A percentile compares a stretch with the other conserved stretches of the same genome.
phyloP scores from a whole-genome alignment of 345 rosid genomes.

The Passiflora organensis region DNA sequence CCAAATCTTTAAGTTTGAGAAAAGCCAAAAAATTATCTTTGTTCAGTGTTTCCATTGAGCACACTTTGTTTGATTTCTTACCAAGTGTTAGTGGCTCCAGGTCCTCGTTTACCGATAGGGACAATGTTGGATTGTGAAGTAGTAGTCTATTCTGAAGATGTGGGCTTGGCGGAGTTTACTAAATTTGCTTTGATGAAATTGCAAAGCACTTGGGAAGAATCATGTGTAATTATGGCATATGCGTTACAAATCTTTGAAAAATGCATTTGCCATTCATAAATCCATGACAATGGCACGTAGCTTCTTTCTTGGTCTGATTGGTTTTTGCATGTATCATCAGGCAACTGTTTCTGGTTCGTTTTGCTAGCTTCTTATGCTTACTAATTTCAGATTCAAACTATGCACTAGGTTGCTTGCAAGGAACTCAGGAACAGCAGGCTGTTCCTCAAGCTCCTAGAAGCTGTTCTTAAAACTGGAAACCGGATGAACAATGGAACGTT shows the following conservation, averaged over 20 bases:
- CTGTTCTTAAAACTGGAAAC: conserved; percentile 98
- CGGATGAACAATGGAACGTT: conserved; percentile 98
- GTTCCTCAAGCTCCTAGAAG: conserved; percentile 94
- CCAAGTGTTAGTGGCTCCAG: no score
- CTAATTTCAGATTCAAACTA: neutral
- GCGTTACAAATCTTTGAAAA: neutral
- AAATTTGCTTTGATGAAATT: no score
- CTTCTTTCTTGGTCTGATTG: neutral
- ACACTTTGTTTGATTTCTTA: no score
- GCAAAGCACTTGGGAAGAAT: no score
- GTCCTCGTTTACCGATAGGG: no score
- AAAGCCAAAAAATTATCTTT: no score
- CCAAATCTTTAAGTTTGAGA: no score
- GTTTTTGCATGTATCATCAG: neutral
- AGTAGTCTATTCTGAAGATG: no score
- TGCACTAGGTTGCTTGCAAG: conserved; percentile 73
- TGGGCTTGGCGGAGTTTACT: no score
- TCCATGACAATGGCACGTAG: neutral
- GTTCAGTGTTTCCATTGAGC: no score
- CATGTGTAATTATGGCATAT: no score
- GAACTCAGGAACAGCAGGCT: conserved; percentile 76
- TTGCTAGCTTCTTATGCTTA: neutral
- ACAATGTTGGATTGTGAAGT: no score
- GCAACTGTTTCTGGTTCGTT: neutral
- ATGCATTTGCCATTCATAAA: neutral